Evolutionary conservation across 768 basidiomycete species (phyloP).

Genomic region (Saitozyma sp.): DNA sequence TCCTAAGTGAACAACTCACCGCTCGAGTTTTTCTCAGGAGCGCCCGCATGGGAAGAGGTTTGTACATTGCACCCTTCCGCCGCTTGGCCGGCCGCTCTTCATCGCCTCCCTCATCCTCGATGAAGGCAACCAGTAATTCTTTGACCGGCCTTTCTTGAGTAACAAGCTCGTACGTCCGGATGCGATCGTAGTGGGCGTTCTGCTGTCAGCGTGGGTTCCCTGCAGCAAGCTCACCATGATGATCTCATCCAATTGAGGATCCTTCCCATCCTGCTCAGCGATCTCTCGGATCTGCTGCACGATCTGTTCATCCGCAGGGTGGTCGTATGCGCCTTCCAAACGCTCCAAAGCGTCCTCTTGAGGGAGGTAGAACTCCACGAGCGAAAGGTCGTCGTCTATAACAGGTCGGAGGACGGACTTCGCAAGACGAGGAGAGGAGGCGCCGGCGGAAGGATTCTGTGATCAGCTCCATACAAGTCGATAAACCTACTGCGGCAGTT

Average conservation of each 20-base stretch:
- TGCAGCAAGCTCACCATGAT: slow-evolving; percentile 22
- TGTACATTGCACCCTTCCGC: slow-evolving; percentile 31
- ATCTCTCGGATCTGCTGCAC: slow-evolving; percentile 25
- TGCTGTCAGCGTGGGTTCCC: slow-evolving; percentile 3
- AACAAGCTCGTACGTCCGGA: slow-evolving; percentile 45
- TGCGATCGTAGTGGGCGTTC: slow-evolving; percentile 30
- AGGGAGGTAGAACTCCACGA: slow-evolving; percentile 44
- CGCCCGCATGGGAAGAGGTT: slow-evolving; percentile 30
- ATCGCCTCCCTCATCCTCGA: slow-evolving; percentile 22
- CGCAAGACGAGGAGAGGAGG: slow-evolving; percentile 32
- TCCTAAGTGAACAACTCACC: slow-evolving; percentile 17
- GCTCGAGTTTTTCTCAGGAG: slow-evolving; percentile 33
- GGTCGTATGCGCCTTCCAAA: slow-evolving; percentile 24
- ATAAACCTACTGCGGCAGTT: slow-evolving; percentile 26
- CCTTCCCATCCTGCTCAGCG: slow-evolving; percentile 21
- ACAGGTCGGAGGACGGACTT: slow-evolving; percentile 39
- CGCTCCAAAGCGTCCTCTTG: slow-evolving; percentile 30
- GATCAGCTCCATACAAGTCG: neutral
- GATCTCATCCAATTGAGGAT: slow-evolving; percentile 17
- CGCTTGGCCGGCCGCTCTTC: slow-evolving; percentile 15
- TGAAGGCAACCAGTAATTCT: slow-evolving; percentile 41
- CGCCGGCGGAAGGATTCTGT: slow-evolving; percentile 21
- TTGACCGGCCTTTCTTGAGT: slow-evolving; percentile 20
- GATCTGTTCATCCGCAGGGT: slow-evolving; percentile 22
- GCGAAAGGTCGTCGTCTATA: slow-evolving; percentile 29